Base-by-base conservation (phyloP, 306 rosid species). In the Rosa persica region DNA sequence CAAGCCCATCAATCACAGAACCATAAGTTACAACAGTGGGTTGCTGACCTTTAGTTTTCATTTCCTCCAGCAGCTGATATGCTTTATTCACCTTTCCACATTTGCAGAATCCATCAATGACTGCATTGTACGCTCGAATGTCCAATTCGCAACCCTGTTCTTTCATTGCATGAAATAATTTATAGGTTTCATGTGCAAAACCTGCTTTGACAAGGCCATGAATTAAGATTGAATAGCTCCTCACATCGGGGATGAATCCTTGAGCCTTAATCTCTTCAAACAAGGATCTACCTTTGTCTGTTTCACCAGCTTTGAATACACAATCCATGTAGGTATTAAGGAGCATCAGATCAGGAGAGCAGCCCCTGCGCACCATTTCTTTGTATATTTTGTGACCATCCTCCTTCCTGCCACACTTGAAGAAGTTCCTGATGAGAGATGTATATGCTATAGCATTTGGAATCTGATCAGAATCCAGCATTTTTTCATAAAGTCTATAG, bases 301-400 rank as follows among this genome's bases (percentile, higher is more conserved):
- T 81, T 81, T 95, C 98, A 54, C 95, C 97, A 48, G 90, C 90
- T 87, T 95, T 95, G 82, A 95, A 88, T 81, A 88, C 88, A 79
- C 97, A 92, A 81, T 95, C 98, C 98, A 95, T 92, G 77, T 95
- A 92, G 85, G 89, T 88, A 83, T 95, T 95, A 67, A 95, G 91
- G 51, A 92, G 97, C 87, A 81, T 82, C 42, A 95, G 85, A 72
- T 95, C 98, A 72, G 98, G 92, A 78, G 89, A 87, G 79, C 92
- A 89, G 22, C 97, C 88, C 58, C 86, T 69, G 40, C 79, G 85
- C 75, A 85, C 46, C 98, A 95, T 92, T 87, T 95, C 98, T 64
- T 89, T 88, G 89, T 90, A 95, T 84, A 95, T 86, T 87, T 95
- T 95, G 84, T 95, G 98, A 79, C 95, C 98, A 84, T 95, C 97